Percentiles rank a stretch among this genome's conserved stretches.
These are phyloP conservation scores for Taphrina deformans DNA, from an alignment of 1,139 yeast genomes.

Conservation along the genomic window DNA sequence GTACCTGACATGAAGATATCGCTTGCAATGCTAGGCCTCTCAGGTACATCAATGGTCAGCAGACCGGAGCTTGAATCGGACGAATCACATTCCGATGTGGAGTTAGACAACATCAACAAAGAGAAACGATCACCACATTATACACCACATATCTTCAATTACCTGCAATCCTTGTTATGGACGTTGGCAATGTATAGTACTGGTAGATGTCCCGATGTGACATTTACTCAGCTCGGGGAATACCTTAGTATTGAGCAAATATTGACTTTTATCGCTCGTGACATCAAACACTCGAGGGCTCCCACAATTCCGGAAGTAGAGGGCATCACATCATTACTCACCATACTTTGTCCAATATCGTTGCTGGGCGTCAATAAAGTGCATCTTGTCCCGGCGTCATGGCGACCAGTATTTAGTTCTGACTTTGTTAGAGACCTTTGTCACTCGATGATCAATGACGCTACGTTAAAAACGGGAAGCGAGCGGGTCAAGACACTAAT, in stretches of 20 bases:
- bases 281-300: not conserved
- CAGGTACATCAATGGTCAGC: not conserved
- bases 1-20: slow-evolving; percentile 2
- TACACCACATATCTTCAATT: slow-evolving; percentile 9
- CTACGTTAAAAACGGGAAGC: not conserved
- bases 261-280: slow-evolving; percentile 14
- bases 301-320: not conserved
- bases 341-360: slow-evolving; percentile 1
- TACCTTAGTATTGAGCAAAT: slow-evolving; percentile 24
- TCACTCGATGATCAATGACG: slow-evolving; percentile 5
- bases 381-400: not conserved
- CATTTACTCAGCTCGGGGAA: slow-evolving; percentile 8
- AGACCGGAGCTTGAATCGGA: not conserved
- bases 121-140: slow-evolving; percentile 5
- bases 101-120: not conserved
- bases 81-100: not conserved
- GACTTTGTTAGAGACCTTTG: not conserved
- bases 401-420: not conserved
- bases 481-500: not conserved
- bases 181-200: slow-evolving; percentile 13
- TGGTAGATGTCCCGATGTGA: slow-evolving; percentile 19
- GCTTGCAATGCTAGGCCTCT: not conserved
- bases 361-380: not conserved
- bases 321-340: not conserved
- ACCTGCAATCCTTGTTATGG: slow-evolving; percentile 20